Conservation (phyloP, 768 basidiomycete species). For the Suillus subluteus region DNA sequence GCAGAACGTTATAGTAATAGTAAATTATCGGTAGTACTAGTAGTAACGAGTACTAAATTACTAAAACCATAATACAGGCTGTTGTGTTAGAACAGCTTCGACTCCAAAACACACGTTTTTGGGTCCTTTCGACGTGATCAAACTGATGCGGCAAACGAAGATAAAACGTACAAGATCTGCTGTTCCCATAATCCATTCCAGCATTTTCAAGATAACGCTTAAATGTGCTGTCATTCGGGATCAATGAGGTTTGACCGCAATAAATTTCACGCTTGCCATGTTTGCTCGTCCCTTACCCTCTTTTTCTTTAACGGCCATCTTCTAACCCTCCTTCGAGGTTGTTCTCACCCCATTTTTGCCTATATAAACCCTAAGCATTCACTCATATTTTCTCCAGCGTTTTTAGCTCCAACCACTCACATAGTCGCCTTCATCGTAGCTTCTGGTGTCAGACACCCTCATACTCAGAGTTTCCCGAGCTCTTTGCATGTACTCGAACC, state of each 20-base stretch:
- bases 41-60: neutral
- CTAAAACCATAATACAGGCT: neutral
- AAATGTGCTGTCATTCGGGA: constrained; percentile 7
- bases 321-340: constrained; percentile 14
- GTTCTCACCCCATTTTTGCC: constrained; percentile 23
- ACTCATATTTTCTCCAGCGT: neutral
- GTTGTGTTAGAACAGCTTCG: constrained; percentile 3
- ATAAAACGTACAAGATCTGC: constrained; percentile 7
- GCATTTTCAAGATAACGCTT: constrained; percentile 1
- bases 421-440: constrained; percentile 5
- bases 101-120: constrained; percentile 6
- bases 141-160: neutral
- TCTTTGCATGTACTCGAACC: constrained; percentile 94
- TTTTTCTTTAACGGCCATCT: constrained; percentile 22
- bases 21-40: neutral
- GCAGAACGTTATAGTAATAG: neutral
- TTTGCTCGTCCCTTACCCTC: constrained; percentile 16
- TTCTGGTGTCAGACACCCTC: constrained; percentile 20
- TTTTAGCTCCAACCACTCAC: neutral
- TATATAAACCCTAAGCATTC: constrained; percentile 29
- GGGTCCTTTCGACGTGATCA: neutral
- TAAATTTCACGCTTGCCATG: neutral
- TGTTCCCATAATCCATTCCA: neutral
- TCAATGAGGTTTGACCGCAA: neutral
- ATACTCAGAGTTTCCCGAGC: constrained; percentile 38